phyloP scores from a whole-genome alignment of 2,329 filamentous ascomycete genomes.

The Corynespora cassiicola region DNA sequence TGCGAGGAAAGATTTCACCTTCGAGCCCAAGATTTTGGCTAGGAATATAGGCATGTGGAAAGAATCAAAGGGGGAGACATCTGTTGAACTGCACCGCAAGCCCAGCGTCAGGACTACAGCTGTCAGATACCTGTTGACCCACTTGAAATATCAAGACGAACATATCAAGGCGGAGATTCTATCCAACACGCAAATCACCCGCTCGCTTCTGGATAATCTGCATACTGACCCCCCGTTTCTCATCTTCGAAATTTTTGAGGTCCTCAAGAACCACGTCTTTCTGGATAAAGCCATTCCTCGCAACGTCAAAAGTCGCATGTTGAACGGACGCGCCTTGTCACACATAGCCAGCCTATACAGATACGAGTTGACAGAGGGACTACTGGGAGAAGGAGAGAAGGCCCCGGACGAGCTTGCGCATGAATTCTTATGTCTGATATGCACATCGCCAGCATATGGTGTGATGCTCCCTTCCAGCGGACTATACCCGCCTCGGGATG shows the following conservation, averaged over 20 bases:
- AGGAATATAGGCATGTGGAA: constrained; percentile 79
- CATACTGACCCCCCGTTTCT: constrained; percentile 78
- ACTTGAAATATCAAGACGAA: constrained; percentile 78
- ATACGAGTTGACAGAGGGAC: constrained; percentile 50
- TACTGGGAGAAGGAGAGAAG: constrained; percentile 55
- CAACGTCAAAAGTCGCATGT: constrained; percentile 74
- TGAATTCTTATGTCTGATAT: constrained; percentile 75
- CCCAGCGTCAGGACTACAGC: constrained; percentile 85
- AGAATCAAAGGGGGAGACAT: constrained; percentile 54
- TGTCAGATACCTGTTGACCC: constrained; percentile 78
- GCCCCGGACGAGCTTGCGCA: constrained; percentile 74
- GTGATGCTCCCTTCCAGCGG: constrained; percentile 78
- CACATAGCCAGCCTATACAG: constrained; percentile 60
- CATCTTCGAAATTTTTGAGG: constrained; percentile 75
- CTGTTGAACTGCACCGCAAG: constrained; percentile 69
- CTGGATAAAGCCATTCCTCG: constrained; percentile 76
- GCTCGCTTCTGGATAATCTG: constrained; percentile 76
- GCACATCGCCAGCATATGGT: constrained; percentile 75
- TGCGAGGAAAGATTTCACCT: constrained; percentile 76
- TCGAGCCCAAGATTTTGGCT: constrained; percentile 73
- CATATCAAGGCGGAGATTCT: constrained; percentile 83
- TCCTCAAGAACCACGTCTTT: constrained; percentile 73
- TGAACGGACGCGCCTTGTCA: constrained; percentile 76
- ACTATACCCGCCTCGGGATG: constrained; percentile 79
- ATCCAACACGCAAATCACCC: constrained; percentile 72